Conservation (phyloP, 805 yeast genomes). For the Candida tibetensis region DNA sequence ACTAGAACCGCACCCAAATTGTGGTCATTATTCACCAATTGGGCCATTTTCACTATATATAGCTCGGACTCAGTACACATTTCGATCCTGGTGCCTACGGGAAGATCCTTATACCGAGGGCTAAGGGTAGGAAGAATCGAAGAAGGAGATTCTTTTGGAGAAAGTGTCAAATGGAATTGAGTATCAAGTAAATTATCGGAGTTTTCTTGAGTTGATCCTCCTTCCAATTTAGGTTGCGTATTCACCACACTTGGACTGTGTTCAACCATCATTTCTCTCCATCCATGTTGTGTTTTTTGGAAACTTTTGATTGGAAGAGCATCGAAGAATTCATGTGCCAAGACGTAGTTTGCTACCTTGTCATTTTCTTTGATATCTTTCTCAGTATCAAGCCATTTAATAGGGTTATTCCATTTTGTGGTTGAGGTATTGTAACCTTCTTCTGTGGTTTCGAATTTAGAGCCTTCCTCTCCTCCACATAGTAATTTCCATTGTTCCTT, state of each 20-base stretch:
- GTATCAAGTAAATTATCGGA: slow-evolving; percentile 18
- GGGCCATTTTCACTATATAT: slow-evolving; percentile 52
- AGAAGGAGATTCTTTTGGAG: slow-evolving; percentile 61
- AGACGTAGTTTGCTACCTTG: slow-evolving; percentile 52
- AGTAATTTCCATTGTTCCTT: slow-evolving; percentile 51
- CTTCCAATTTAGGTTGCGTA: slow-evolving; percentile 29
- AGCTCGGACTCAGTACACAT: slow-evolving; percentile 71
- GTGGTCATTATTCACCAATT: slow-evolving; percentile 38
- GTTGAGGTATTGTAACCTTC: slow-evolving; percentile 37
- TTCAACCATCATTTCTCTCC: slow-evolving; percentile 79
- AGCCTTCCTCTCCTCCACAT: slow-evolving; percentile 32
- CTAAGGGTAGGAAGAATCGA: slow-evolving; percentile 53
- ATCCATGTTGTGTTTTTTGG: slow-evolving; percentile 58
- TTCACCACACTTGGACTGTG: slow-evolving; percentile 38
- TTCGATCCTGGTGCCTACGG: slow-evolving; percentile 60
- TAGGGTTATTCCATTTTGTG: slow-evolving; percentile 50
- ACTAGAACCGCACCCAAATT: slow-evolving; percentile 62
- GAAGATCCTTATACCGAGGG: slow-evolving; percentile 51
- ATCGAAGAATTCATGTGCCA: slow-evolving; percentile 87
- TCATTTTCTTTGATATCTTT: slow-evolving; percentile 35
- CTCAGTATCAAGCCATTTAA: slow-evolving; percentile 63
- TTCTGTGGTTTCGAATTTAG: slow-evolving; percentile 16
- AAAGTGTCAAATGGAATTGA: slow-evolving; percentile 54
- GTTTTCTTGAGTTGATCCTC: slow-evolving; percentile 9
- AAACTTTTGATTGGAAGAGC: slow-evolving; percentile 79